Evolutionary conservation across 768 basidiomycete genomes (phyloP).

Genomic region (Mrakia blollopis): DNA sequence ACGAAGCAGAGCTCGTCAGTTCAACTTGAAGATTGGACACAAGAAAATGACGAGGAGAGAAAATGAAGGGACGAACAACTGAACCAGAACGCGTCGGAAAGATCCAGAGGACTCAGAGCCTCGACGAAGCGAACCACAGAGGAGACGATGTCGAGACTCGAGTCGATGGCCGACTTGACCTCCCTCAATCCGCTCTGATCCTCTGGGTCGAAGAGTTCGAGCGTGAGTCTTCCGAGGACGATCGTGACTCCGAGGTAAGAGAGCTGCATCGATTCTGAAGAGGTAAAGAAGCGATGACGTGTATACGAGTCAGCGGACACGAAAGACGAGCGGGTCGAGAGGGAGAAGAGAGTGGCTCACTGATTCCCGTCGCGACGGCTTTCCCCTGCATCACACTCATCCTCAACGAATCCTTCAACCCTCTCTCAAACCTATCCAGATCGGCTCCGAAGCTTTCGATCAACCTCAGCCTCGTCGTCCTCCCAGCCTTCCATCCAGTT

Average conservation of each 20-base stretch:
- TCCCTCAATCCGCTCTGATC: constrained; percentile 20
- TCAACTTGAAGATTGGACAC: too few relatives aligned
- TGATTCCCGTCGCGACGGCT: constrained; percentile 23
- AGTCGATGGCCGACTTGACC: constrained; percentile 9
- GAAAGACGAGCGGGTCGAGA: not conserved
- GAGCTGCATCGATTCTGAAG: constrained; percentile 31
- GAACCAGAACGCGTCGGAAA: constrained; percentile 25
- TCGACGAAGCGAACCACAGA: constrained; percentile 24
- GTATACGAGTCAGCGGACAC: not conserved
- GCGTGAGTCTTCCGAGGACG: constrained; percentile 27
- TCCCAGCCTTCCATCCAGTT: constrained; percentile 12
- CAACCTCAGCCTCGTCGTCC: constrained; percentile 23
- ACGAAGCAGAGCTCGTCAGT: too few relatives aligned
- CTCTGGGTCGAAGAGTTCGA: constrained; percentile 28
- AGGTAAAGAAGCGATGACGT: not conserved
- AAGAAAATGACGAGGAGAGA: too few relatives aligned
- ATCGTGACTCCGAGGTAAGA: constrained; percentile 30
- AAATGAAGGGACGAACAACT: not conserved
- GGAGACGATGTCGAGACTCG: constrained; percentile 25
- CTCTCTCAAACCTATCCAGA: constrained; percentile 17
- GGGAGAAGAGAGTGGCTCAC: constrained; percentile 1
- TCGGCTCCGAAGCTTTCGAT: constrained; percentile 27
- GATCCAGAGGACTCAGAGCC: constrained; percentile 21
- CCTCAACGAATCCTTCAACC: constrained; percentile 12
- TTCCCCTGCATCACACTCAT: constrained; percentile 10